A percentile compares a stretch with the other conserved stretches of the same genome.
phyloP scores from a whole-genome alignment of 768 basidiomycete species.

The Russula emetica region DNA sequence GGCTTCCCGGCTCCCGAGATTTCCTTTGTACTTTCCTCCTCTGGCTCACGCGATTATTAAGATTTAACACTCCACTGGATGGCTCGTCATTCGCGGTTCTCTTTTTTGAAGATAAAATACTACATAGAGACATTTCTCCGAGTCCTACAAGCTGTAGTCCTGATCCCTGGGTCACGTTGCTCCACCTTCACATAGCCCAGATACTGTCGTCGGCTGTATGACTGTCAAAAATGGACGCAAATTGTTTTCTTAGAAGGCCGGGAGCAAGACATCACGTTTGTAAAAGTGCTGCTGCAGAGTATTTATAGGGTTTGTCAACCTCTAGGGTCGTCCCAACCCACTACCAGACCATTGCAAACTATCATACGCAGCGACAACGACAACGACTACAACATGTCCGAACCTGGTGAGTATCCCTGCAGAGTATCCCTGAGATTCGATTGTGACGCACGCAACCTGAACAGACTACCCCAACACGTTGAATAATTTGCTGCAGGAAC shows the following conservation, averaged over 20 bases:
- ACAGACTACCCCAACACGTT: neutral
- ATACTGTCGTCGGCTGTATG: slow-evolving; percentile 18
- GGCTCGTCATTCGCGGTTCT: neutral
- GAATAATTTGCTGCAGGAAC: slow-evolving; percentile 6
- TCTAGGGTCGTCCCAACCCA: neutral
- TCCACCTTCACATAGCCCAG: slow-evolving; percentile 6
- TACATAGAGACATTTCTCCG: neutral
- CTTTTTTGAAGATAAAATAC: neutral
- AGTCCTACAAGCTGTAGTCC: slow-evolving; percentile 17
- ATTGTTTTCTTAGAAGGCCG: neutral
- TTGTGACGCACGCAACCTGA: neutral
- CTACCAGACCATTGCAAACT: neutral
- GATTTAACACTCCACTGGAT: neutral
- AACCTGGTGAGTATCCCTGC: neutral
- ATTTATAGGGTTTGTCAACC: slow-evolving; percentile 9
- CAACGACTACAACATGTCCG: neutral
- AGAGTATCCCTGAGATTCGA: neutral
- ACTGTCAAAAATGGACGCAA: neutral
- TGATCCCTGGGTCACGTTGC: neutral
- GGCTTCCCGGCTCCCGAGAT: neutral
- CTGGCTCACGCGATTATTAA: neutral
- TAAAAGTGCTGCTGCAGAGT: neutral
- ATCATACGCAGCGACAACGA: neutral
- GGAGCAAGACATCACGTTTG: too few species aligned
- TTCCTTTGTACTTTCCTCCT: slow-evolving; percentile 2